Conservation (phyloP, 2,329 filamentous ascomycete genomes). For the Aciculosporium take region DNA sequence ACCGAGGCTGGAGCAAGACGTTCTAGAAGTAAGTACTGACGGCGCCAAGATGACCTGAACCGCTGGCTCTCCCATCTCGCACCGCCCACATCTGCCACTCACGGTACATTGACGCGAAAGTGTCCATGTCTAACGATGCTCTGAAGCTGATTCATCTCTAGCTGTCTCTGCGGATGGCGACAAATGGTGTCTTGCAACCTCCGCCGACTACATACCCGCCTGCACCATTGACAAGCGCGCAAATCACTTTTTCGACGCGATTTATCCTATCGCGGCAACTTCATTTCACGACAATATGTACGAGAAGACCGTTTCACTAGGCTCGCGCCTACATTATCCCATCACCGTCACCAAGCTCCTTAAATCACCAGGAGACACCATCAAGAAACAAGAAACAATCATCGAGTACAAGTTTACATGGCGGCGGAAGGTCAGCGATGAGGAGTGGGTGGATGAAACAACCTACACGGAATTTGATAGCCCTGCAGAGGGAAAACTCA, state of each 20-base stretch:
- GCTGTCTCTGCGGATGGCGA: background rate
- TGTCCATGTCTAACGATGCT: background rate
- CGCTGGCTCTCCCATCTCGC: background rate
- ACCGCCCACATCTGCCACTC: no score
- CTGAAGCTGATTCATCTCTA: background rate
- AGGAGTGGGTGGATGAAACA: constrained; percentile 45
- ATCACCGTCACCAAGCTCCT: constrained; percentile 81
- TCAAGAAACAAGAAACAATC: constrained; percentile 63
- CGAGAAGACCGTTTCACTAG: constrained; percentile 34
- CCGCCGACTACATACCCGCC: background rate
- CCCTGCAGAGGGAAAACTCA: constrained; percentile 65
- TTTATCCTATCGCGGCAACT: background rate
- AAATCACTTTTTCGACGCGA: background rate
- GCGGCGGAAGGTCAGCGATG: constrained; percentile 60
- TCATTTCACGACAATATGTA: constrained; percentile 16
- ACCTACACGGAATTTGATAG: constrained; percentile 67
- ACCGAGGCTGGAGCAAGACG: constrained; percentile 17
- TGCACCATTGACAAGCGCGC: background rate
- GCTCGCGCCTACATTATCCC: constrained; percentile 67
- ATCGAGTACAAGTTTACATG: constrained; percentile 82
- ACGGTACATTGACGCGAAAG: background rate
- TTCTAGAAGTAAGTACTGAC: constrained; percentile 11
- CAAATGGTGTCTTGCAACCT: background rate
- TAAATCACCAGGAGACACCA: constrained; percentile 57
- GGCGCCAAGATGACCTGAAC: background rate